Conservation (phyloP, 306 rosid species). For the Lathyrus sativus region DNA sequence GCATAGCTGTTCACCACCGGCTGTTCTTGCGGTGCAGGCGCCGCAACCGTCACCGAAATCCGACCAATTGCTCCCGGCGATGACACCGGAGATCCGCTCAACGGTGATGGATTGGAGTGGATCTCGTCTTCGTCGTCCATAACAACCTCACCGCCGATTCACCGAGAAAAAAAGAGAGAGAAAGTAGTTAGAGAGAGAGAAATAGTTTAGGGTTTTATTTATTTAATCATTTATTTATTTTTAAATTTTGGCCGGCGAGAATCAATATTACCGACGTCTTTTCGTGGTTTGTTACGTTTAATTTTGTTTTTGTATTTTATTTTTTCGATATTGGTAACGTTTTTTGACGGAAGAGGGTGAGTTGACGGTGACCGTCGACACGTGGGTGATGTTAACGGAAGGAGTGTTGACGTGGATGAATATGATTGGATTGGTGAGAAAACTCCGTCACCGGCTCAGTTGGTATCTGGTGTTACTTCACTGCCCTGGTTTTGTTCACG, state of each 20-base stretch:
- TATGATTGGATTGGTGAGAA: conserved; percentile 1
- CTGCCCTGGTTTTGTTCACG: conserved; percentile 33
- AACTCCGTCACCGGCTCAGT: conserved; percentile 49
- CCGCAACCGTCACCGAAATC: conserved; percentile 88
- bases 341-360: conserved; percentile 42
- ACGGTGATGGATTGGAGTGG: conserved; percentile 69
- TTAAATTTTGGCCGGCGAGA: conserved; percentile 61
- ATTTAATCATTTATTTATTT: neutral
- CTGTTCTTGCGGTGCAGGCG: conserved; percentile 45
- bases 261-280: conserved; percentile 38
- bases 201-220: conserved; percentile 47
- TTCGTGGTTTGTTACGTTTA: conserved; percentile 31
- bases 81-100: conserved; percentile 64
- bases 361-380: conserved; percentile 52
- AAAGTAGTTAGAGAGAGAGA: conserved; percentile 29
- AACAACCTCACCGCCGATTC: conserved; percentile 44
- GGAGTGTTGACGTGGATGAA: conserved; percentile 31
- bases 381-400: conserved; percentile 36
- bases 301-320: conserved; percentile 4
- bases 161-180: conserved; percentile 22
- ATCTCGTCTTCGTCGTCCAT: conserved; percentile 95
- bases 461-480: conserved; percentile 32
- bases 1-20: conserved; percentile 49
- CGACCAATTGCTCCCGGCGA: conserved; percentile 62
- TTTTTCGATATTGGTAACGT: neutral